These are phyloP conservation scores for Kwoniella botswanensis DNA, from an alignment of 768 basidiomycete species.

Conservation along the genomic window DNA sequence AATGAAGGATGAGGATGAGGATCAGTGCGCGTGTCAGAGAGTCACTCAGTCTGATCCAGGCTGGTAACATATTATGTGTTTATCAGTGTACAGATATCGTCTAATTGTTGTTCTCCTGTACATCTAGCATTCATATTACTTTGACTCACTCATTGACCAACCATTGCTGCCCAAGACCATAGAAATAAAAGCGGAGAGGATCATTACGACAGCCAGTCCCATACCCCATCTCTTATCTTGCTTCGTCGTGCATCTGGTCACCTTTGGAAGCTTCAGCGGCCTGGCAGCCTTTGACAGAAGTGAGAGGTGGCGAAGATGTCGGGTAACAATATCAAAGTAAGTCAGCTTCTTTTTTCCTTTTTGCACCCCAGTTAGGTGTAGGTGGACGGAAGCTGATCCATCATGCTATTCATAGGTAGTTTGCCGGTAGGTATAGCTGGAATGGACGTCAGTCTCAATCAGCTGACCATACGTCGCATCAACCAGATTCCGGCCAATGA, in stretches of 20 bases:
- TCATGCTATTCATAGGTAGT: constrained; percentile 69
- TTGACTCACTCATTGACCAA: too few relatives aligned
- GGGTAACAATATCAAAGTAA: constrained; percentile 58
- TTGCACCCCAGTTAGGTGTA: neutral
- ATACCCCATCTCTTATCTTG: too few relatives aligned
- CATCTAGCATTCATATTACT: too few relatives aligned
- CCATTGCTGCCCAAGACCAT: too few relatives aligned
- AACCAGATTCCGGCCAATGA: constrained; percentile 88
- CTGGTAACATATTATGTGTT: neutral
- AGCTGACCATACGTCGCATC: constrained; percentile 3
- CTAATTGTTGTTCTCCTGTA: too few relatives aligned
- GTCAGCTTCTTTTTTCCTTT: neutral
- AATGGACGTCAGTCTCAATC: neutral
- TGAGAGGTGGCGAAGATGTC: constrained; percentile 39
- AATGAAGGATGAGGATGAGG: neutral
- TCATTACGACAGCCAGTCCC: too few relatives aligned
- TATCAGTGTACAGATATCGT: too few relatives aligned
- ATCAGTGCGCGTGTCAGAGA: constrained; percentile 10
- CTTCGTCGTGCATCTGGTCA: neutral
- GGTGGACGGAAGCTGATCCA: neutral
- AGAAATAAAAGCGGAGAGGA: neutral
- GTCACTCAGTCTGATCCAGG: neutral
- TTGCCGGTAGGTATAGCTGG: constrained; percentile 74
- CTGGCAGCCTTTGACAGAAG: neutral
- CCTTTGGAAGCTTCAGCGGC: neutral